phyloP scores from a whole-genome alignment of 2,329 filamentous ascomycete species.

The Hymenoscyphus fructigenus region DNA sequence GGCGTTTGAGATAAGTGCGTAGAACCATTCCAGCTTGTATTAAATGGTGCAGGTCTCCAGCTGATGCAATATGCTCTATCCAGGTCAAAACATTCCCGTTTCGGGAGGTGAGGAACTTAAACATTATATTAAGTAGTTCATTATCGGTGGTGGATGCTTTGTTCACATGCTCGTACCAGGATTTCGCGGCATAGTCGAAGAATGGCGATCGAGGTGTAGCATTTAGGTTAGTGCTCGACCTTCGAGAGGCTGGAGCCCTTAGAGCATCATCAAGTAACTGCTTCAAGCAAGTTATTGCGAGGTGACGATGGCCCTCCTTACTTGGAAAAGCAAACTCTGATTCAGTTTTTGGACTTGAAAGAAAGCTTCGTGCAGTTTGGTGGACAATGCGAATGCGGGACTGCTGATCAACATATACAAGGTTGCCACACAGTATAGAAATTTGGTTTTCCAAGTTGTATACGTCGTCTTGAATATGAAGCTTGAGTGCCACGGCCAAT shows the following conservation, averaged over 20 bases:
- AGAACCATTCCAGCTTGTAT: constrained; percentile 30
- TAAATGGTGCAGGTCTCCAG: constrained; percentile 26
- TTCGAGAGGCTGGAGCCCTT: no score
- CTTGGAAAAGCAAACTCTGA: constrained; percentile 30
- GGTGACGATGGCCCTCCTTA: constrained; percentile 25
- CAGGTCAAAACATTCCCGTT: constrained; percentile 31
- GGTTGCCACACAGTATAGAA: constrained; percentile 31
- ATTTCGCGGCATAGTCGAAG: constrained; percentile 29
- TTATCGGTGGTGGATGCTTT: constrained; percentile 19
- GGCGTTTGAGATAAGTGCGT: constrained; percentile 27
- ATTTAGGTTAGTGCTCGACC: no score
- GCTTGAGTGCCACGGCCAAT: constrained; percentile 31
- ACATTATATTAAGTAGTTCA: constrained; percentile 25
- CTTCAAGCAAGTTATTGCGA: constrained; percentile 32
- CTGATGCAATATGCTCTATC: constrained; percentile 34
- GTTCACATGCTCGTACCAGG: constrained; percentile 35
- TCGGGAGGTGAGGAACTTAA: constrained; percentile 29
- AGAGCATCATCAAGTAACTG: constrained; percentile 23
- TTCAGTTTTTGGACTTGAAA: constrained; percentile 13
- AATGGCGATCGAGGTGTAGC: neutral
- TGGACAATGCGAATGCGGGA: constrained; percentile 37
- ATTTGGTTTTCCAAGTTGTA: constrained; percentile 17
- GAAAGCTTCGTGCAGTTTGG: constrained; percentile 36
- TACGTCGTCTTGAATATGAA: constrained; percentile 34
- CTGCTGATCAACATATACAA: constrained; percentile 32